Percentiles rank a stretch among this genome's conserved stretches.
These are phyloP conservation scores for Tremella mesenterica DNA, from an alignment of 768 basidiomycete genomes.

Conservation along the genomic window DNA sequence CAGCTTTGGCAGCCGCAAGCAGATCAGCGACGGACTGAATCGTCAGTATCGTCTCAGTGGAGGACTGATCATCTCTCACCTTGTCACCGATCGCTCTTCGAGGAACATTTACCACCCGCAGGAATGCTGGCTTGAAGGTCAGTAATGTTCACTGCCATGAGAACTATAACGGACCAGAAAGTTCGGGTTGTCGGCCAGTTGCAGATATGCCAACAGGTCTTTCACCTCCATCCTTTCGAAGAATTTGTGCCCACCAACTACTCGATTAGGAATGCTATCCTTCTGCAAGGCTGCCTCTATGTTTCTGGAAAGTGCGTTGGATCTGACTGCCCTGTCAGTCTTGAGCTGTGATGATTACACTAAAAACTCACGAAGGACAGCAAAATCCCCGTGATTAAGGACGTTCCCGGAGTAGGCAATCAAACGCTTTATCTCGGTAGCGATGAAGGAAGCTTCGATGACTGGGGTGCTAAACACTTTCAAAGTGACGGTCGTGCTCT, in stretches of 20 bases:
- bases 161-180: constrained; percentile 28
- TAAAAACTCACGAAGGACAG: constrained; percentile 59
- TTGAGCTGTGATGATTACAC: not conserved
- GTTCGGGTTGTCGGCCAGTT: constrained; percentile 61
- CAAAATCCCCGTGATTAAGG: constrained; percentile 67
- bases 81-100: constrained; percentile 68
- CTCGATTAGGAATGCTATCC: constrained; percentile 64
- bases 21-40: constrained; percentile 59
- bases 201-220: constrained; percentile 71
- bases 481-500: constrained; percentile 57
- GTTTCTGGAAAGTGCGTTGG: constrained; percentile 65
- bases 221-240: constrained; percentile 79
- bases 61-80: too few relatives aligned
- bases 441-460: constrained; percentile 64
- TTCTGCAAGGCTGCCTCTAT: constrained; percentile 70
- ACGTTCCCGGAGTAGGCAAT: constrained; percentile 66
- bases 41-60: too few relatives aligned
- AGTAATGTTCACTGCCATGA: constrained; percentile 1
- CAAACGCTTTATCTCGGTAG: constrained; percentile 65
- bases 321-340: constrained; percentile 55
- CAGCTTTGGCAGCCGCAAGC: constrained; percentile 50
- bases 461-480: constrained; percentile 47
- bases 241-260: constrained; percentile 75
- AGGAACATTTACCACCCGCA: constrained; percentile 65
- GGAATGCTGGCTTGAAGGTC: constrained; percentile 57